Evolutionary conservation across 2,329 filamentous ascomycete species (phyloP).

Genomic region (Penicillium sp.): DNA sequence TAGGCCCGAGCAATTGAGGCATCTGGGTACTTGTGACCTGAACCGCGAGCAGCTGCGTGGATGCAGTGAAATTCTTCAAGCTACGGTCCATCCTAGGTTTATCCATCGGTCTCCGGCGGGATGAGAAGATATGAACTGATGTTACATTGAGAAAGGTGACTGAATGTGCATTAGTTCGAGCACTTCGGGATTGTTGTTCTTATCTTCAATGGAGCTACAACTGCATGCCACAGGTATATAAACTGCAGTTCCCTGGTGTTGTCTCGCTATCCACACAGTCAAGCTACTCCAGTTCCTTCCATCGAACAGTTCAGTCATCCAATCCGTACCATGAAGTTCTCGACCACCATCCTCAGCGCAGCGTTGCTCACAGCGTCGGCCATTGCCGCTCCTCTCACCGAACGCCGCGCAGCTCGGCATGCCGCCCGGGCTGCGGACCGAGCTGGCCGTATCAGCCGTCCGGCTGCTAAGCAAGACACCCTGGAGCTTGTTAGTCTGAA

Average conservation of each 20-base stretch:
- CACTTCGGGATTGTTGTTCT: neutral
- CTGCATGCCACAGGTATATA: neutral
- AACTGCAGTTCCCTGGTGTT: neutral
- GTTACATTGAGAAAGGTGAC: neutral
- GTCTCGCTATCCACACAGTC: neutral
- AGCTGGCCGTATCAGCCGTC: conserved; percentile 23
- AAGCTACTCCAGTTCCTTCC: neutral
- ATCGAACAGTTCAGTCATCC: neutral
- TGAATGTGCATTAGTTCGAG: neutral
- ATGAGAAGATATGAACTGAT: neutral
- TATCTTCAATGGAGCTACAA: neutral
- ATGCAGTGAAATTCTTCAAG: neutral
- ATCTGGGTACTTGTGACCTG: neutral
- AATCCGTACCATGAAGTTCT: conserved; percentile 44
- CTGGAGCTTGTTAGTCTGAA: conserved; percentile 24
- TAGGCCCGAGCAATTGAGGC: neutral
- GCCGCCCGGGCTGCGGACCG: conserved; percentile 22
- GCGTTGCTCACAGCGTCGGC: conserved; percentile 38
- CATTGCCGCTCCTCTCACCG: conserved; percentile 43
- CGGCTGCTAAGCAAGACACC: conserved; percentile 22
- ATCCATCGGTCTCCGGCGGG: conserved; percentile 3
- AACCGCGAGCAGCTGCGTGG: neutral
- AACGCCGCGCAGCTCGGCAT: conserved; percentile 22
- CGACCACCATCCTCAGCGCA: conserved; percentile 29
- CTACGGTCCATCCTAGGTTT: neutral